Conservation (phyloP, 768 basidiomycete species). For the Auricularia auricula-judae region DNA sequence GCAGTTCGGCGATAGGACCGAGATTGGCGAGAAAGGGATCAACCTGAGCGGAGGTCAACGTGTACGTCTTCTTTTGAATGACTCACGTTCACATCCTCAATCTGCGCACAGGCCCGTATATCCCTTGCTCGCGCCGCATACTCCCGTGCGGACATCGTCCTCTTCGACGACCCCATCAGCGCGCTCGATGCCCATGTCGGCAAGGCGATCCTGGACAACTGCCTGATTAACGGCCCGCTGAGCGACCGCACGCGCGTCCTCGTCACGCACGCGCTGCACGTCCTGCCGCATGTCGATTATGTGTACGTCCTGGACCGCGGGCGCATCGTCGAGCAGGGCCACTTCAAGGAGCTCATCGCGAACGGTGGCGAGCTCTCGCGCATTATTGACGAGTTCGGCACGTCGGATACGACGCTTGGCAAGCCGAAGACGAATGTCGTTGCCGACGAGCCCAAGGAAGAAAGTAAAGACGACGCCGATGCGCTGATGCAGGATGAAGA, state of each 20-base stretch:
- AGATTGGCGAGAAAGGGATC: constrained; percentile 72
- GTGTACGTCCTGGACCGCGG: constrained; percentile 56
- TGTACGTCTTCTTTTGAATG: constrained; percentile 6
- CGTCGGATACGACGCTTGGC: constrained; percentile 18
- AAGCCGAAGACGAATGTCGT: constrained; percentile 13
- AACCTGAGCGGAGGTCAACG: constrained; percentile 35
- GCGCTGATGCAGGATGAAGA: constrained; percentile 43
- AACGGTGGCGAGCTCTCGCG: constrained; percentile 33
- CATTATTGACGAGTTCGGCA: constrained; percentile 48
- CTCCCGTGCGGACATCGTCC: constrained; percentile 57
- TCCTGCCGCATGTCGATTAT: constrained; percentile 48
- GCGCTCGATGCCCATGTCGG: constrained; percentile 74
- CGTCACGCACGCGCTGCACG: constrained; percentile 49
- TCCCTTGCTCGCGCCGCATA: constrained; percentile 72
- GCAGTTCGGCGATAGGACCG: constrained; percentile 56
- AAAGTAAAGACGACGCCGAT: constrained; percentile 21
- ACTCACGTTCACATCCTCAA: not conserved
- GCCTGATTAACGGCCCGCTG: constrained; percentile 43
- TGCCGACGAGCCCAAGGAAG: constrained; percentile 6
- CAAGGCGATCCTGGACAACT: constrained; percentile 52
- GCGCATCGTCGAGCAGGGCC: constrained; percentile 47
- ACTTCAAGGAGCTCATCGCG: constrained; percentile 31
- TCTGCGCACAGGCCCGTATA: constrained; percentile 45
- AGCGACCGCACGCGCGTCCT: constrained; percentile 46
- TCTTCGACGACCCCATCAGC: constrained; percentile 73